These are phyloP conservation scores for Botryotinia convoluta DNA, from an alignment of 2,329 filamentous ascomycete species.

Conservation along the genomic window DNA sequence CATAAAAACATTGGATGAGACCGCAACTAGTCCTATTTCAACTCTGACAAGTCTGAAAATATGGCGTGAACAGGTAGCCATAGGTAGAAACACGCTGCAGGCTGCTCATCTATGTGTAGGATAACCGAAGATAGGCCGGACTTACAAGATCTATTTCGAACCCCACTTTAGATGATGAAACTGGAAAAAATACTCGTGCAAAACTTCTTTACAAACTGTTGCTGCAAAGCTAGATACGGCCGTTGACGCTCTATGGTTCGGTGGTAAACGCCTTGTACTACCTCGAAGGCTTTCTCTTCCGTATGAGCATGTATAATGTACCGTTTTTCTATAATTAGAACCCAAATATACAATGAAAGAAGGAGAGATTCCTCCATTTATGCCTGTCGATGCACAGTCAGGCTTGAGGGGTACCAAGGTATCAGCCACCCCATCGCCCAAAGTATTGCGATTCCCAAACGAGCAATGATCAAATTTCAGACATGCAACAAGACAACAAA, in stretches of 20 bases:
- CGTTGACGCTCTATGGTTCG: background rate
- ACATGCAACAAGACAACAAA: slow-evolving; percentile 15
- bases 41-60: background rate
- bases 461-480: slow-evolving; percentile 17
- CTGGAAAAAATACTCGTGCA: background rate
- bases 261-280: background rate
- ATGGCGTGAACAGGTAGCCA: background rate
- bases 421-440: background rate
- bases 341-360: background rate
- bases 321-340: background rate
- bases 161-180: background rate
- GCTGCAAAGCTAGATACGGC: background rate
- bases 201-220: background rate
- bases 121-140: background rate
- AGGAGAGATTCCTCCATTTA: background rate
- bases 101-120: background rate
- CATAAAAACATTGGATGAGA: background rate
- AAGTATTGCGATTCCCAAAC: slow-evolving; percentile 1
- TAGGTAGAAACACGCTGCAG: background rate
- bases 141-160: background rate
- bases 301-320: background rate
- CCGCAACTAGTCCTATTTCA: background rate
- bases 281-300: background rate
- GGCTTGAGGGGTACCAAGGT: background rate
- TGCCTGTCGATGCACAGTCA: background rate